Percentiles rank a stretch among this genome's conserved stretches.
Evolutionary conservation across 2,329 filamentous ascomycete genomes (phyloP).

Genomic region (Dactylonectria estremocensis): DNA sequence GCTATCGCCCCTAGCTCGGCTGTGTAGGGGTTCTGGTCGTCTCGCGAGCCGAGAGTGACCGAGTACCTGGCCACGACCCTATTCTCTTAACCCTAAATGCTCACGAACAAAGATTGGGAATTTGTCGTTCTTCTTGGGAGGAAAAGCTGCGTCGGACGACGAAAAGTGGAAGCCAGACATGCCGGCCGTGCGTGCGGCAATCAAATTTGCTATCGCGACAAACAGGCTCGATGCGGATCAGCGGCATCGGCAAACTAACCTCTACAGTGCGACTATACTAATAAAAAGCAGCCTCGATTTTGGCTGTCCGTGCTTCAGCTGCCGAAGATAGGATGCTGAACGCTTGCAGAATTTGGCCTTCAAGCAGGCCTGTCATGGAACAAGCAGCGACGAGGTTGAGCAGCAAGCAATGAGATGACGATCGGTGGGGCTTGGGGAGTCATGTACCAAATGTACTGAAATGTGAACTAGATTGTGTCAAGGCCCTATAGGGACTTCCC

Average conservation of each 20-base stretch:
- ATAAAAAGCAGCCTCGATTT: not conserved
- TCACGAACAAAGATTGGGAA: not conserved
- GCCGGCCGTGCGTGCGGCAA: conserved; percentile 19
- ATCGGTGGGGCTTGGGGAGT: conserved; percentile 3
- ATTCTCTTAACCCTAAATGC: not conserved
- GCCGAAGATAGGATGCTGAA: too few relatives aligned
- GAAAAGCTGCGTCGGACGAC: not conserved
- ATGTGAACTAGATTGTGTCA: conserved; percentile 4
- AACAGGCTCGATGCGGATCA: conserved; percentile 12
- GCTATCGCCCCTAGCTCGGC: conserved; percentile 24
- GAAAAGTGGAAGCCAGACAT: conserved; percentile 8
- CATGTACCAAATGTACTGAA: conserved; percentile 3
- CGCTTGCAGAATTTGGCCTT: too few relatives aligned
- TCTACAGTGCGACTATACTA: too few relatives aligned
- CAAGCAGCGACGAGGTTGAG: conserved; percentile 1
- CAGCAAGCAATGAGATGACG: conserved; percentile 1
- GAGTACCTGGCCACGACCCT: conserved; percentile 23
- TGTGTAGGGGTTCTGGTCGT: conserved; percentile 37
- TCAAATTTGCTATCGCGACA: conserved; percentile 28
- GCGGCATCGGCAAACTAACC: too few relatives aligned
- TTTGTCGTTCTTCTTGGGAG: not conserved
- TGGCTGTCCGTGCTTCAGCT: not conserved
- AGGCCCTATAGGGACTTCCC: conserved; percentile 4
- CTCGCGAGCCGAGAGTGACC: not conserved
- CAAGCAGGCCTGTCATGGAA: not conserved